Evolutionary conservation across 2,329 filamentous ascomycete genomes (phyloP).

Genomic region (Dactylellina leptospora): DNA sequence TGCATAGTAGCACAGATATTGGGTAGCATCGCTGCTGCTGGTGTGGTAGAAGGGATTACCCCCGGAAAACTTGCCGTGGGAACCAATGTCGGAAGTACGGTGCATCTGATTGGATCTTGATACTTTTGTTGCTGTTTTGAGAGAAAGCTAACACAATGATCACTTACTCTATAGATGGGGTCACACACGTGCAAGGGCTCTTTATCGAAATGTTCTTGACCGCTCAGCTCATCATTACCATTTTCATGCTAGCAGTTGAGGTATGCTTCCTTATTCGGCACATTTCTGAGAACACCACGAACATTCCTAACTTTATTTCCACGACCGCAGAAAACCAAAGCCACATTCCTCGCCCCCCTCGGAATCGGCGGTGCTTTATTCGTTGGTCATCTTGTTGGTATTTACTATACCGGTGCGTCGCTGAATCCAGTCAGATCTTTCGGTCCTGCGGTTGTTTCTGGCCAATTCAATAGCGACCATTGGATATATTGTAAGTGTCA

Average conservation of each 20-base stretch:
- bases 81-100: conserved; percentile 65
- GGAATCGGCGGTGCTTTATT: conserved; percentile 77
- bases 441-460: conserved; percentile 62
- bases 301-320: conserved; percentile 44
- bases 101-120: conserved; percentile 3
- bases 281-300: conserved; percentile 3
- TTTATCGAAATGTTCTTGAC: conserved; percentile 75
- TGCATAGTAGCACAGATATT: conserved; percentile 64
- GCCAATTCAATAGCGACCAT: conserved; percentile 40
- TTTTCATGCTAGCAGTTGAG: conserved; percentile 61
- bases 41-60: conserved; percentile 68
- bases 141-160: conserved; percentile 8
- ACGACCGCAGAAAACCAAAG: conserved; percentile 57
- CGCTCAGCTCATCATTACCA: conserved; percentile 70
- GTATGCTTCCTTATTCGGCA: conserved; percentile 16
- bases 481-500: conserved; percentile 51
- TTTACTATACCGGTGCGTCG: conserved; percentile 63
- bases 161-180: conserved; percentile 25
- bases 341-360: conserved; percentile 75
- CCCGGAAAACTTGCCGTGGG: conserved; percentile 67
- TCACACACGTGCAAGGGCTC: conserved; percentile 62
- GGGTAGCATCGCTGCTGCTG: conserved; percentile 69
- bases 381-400: conserved; percentile 64
- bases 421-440: conserved; percentile 67
- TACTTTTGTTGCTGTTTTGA: background rate